These are phyloP conservation scores for Smittium culicis DNA, from an alignment of 371 early-diverging fungal genomes.

Conservation along the genomic window DNA sequence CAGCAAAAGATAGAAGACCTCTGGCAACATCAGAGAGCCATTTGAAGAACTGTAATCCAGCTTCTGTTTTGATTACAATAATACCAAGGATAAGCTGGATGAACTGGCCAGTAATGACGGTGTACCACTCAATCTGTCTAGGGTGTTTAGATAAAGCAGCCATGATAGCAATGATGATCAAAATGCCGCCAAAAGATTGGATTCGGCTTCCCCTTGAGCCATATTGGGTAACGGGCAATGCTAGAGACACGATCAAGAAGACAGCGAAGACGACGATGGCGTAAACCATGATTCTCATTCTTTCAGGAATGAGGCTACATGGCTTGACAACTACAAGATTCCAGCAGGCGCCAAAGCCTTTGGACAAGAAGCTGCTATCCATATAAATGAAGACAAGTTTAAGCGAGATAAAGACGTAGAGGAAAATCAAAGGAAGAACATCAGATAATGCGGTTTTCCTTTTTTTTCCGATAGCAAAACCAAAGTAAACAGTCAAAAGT, in stretches of 20 bases:
- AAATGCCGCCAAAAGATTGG: conserved; percentile 59
- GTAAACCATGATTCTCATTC: conserved; percentile 16
- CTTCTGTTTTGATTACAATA: conserved; percentile 59
- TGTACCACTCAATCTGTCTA: conserved; percentile 53
- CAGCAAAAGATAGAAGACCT: conserved; percentile 49
- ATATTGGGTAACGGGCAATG: conserved; percentile 34
- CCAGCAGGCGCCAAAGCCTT: conserved; percentile 24
- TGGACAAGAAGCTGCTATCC: conserved; percentile 31
- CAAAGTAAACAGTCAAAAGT: conserved; percentile 37
- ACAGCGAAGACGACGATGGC: conserved; percentile 39
- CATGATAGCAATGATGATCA: conserved; percentile 42
- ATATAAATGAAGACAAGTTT: conserved; percentile 42
- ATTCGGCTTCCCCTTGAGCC: conserved; percentile 54
- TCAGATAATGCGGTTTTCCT: conserved; percentile 32
- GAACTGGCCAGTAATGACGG: conserved; percentile 55
- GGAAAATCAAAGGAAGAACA: conserved; percentile 32
- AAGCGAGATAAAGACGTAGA: conserved; percentile 44
- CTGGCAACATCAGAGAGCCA: conserved; percentile 53
- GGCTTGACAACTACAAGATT: conserved; percentile 14
- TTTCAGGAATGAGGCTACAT: conserved; percentile 15
- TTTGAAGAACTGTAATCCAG: conserved; percentile 60
- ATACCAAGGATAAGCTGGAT: conserved; percentile 68
- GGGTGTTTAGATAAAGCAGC: conserved; percentile 46
- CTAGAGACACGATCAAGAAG: conserved; percentile 34
- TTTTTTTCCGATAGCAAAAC: conserved; percentile 32